These are phyloP conservation scores for Sclerotinia sclerotiorum DNA, from an alignment of 2,329 filamentous ascomycete genomes.

Conservation along the genomic window DNA sequence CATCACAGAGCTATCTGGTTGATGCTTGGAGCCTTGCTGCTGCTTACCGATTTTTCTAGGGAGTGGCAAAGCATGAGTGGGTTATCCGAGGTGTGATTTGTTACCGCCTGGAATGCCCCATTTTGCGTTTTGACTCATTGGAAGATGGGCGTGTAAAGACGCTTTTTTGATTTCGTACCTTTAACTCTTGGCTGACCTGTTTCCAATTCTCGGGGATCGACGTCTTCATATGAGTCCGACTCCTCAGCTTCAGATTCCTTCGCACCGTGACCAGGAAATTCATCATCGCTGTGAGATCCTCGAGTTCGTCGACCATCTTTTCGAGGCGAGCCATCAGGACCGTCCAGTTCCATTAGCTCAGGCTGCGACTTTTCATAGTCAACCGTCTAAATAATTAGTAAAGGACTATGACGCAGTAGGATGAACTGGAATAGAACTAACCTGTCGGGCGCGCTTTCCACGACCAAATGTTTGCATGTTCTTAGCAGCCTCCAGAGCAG, in stretches of 20 bases:
- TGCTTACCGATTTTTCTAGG: neutral
- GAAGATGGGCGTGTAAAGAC: constrained; percentile 5
- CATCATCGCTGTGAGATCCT: constrained; percentile 36
- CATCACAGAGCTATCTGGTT: constrained; percentile 3
- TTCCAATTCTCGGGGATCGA: constrained; percentile 17
- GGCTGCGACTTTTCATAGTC: constrained; percentile 30
- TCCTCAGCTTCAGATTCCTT: constrained; percentile 36
- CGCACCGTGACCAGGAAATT: constrained; percentile 38
- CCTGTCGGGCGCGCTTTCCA: constrained; percentile 61
- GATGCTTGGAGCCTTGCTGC: neutral
- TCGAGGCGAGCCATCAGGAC: constrained; percentile 26
- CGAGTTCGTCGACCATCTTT: constrained; percentile 23
- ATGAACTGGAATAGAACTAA: constrained; percentile 28
- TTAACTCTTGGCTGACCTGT: constrained; percentile 1
- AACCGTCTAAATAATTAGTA: constrained; percentile 24
- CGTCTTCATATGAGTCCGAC: neutral
- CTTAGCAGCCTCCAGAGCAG: constrained; percentile 67
- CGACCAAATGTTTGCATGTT: constrained; percentile 78
- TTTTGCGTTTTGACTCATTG: neutral
- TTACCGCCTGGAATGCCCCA: neutral
- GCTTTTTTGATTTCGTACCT: constrained; percentile 22
- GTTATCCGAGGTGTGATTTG: neutral
- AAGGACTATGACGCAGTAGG: neutral
- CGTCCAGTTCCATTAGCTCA: constrained; percentile 27
- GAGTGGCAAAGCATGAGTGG: neutral